phyloP scores from a whole-genome alignment of 441 rosid species.

The Populus hybrid region DNA sequence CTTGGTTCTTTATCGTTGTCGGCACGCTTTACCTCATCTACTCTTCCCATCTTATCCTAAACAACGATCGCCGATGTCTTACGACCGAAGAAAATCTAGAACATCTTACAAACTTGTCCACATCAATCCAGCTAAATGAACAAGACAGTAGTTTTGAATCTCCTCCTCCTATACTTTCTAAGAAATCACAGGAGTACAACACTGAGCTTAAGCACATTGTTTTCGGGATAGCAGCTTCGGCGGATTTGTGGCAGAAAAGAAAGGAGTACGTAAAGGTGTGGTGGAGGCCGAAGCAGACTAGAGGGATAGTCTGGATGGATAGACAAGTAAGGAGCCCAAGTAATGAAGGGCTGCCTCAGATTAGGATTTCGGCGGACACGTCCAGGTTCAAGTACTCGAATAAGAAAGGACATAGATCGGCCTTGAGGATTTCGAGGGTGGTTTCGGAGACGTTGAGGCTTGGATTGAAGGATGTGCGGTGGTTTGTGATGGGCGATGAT shows the following conservation, averaged over 20 bases:
- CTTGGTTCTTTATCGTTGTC: slow-evolving; percentile 50
- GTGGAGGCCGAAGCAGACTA: slow-evolving; percentile 69
- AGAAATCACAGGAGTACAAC: slow-evolving; percentile 23
- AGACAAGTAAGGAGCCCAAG: slow-evolving; percentile 35
- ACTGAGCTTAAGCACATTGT: slow-evolving; percentile 68
- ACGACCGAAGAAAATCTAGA: slow-evolving; percentile 25
- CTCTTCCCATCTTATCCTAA: slow-evolving; percentile 46
- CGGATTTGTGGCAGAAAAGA: slow-evolving; percentile 64
- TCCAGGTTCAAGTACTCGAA: slow-evolving; percentile 66
- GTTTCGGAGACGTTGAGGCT: slow-evolving; percentile 73
- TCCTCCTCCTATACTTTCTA: slow-evolving; percentile 15
- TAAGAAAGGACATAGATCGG: slow-evolving; percentile 63
- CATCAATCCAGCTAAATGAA: slow-evolving; percentile 13
- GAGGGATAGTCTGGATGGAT: slow-evolving; percentile 84
- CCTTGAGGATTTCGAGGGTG: slow-evolving; percentile 70
- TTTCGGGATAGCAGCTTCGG: slow-evolving; percentile 72
- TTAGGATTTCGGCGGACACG: slow-evolving; percentile 59
- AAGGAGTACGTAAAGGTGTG: slow-evolving; percentile 79
- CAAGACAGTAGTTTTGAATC: slow-evolving; percentile 17
- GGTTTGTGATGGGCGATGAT: slow-evolving; percentile 98
- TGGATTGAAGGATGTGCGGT: slow-evolving; percentile 65
- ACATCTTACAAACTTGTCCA: slow-evolving; percentile 30
- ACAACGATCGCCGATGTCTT: slow-evolving; percentile 28
- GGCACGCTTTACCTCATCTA: slow-evolving; percentile 47
- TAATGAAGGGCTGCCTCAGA: slow-evolving; percentile 55